A percentile compares a stretch with the other conserved stretches of the same genome.
Conservation (phyloP, 2,329 filamentous ascomycete species). For the Curvularia sp. region DNA sequence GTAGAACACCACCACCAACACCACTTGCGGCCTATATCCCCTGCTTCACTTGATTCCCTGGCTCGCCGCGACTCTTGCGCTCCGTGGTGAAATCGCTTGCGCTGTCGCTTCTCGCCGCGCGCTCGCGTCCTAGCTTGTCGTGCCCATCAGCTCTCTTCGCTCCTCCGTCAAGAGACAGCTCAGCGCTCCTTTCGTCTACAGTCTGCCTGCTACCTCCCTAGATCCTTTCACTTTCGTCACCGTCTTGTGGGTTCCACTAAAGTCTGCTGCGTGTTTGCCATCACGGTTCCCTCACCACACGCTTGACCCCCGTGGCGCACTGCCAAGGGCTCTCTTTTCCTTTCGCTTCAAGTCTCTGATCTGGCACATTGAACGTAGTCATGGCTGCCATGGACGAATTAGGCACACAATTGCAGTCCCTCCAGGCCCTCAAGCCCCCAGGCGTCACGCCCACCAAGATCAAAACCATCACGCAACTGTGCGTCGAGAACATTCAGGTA, state of each 20-base stretch:
- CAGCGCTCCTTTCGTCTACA: slow-evolving; percentile 32
- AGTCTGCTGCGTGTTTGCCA: slow-evolving; percentile 34
- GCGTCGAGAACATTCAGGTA: slow-evolving; percentile 64
- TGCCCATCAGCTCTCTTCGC: slow-evolving; percentile 25
- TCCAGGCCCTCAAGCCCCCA: slow-evolving; percentile 89
- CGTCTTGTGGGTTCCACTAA: slow-evolving; percentile 37
- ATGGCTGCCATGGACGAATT: slow-evolving; percentile 85
- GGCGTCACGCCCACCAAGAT: slow-evolving; percentile 95
- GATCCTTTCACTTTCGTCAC: slow-evolving; percentile 31
- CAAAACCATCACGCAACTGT: slow-evolving; percentile 82
- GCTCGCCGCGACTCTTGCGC: slow-evolving; percentile 29
- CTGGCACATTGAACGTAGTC: slow-evolving; percentile 40
- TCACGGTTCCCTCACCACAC: slow-evolving; percentile 28
- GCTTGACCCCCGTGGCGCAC: slow-evolving; percentile 15
- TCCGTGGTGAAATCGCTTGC: slow-evolving; percentile 28
- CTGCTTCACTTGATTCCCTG: slow-evolving; percentile 31
- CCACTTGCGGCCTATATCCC: slow-evolving; percentile 23
- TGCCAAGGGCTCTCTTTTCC: slow-evolving; percentile 20
- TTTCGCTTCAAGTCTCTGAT: slow-evolving; percentile 30
- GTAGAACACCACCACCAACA: slow-evolving; percentile 31
- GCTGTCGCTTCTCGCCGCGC: slow-evolving; percentile 29
- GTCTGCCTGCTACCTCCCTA: slow-evolving; percentile 38
- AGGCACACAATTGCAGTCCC: slow-evolving; percentile 87
- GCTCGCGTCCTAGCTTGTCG: slow-evolving; percentile 37
- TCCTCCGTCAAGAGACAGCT: slow-evolving; percentile 31